phyloP scores from a whole-genome alignment of 768 basidiomycete species.

The Pleurotus tuber-regium region DNA sequence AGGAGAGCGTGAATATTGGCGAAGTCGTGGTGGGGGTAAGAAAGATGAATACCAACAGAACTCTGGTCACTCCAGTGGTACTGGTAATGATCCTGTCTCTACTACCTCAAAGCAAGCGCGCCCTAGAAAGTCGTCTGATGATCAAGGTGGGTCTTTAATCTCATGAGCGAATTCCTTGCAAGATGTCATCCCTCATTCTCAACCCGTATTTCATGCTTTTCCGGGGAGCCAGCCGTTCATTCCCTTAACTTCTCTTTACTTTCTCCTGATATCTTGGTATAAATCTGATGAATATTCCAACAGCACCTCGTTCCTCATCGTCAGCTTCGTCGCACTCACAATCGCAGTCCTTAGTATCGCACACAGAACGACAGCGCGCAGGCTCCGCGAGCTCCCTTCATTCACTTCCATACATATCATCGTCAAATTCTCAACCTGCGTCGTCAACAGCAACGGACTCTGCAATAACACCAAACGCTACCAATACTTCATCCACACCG shows the following conservation, averaged over 20 bases:
- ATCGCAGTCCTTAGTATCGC: not conserved
- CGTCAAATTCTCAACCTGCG: too few species aligned
- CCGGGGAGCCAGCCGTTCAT: too few species aligned
- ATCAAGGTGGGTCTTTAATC: not conserved
- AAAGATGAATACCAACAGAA: constrained; percentile 26
- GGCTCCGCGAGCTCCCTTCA: constrained; percentile 5
- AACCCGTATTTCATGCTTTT: too few species aligned
- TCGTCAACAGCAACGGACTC: too few species aligned
- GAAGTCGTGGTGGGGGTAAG: constrained; percentile 38
- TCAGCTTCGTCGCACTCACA: constrained; percentile 5
- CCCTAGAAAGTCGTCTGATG: not conserved
- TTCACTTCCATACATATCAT: not conserved
- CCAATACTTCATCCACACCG: not conserved
- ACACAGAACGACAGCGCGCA: constrained; percentile 3
- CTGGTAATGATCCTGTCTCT: constrained; percentile 17
- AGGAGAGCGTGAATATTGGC: constrained; percentile 68
- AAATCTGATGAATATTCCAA: not conserved
- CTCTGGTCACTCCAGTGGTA: constrained; percentile 19
- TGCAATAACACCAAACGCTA: not conserved
- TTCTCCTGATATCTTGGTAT: not conserved
- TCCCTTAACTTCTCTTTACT: not conserved
- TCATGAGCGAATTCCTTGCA: too few species aligned
- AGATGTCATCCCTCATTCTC: too few species aligned
- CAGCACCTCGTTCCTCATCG: constrained; percentile 5
- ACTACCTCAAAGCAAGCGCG: not conserved